Evolutionary conservation across 129 eudicot genomes (phyloP).

Genomic region (Solidago caesia): DNA sequence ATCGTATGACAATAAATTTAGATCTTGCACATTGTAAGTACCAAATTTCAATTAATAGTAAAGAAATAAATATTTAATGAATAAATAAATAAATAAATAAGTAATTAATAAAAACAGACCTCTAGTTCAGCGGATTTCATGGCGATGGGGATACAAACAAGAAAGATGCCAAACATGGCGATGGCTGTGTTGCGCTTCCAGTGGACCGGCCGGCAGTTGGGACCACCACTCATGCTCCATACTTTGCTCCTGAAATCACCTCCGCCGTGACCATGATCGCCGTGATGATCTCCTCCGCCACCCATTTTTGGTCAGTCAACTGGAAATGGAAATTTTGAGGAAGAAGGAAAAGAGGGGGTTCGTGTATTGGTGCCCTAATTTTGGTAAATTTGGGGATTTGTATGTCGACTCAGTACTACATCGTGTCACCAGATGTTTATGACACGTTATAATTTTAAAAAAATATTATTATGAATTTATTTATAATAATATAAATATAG

Average conservation of each 20-base stretch:
- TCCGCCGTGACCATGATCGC: conserved; percentile 29
- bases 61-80: neutral
- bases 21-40: conserved; percentile 26
- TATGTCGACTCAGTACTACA: too few species aligned
- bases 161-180: conserved; percentile 81
- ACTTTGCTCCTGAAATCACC: conserved; percentile 90
- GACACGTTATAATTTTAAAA: too few species aligned
- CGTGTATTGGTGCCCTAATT: conserved; percentile 28
- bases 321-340: neutral
- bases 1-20: neutral
- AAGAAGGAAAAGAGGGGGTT: conserved; percentile 1
- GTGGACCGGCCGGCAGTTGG: conserved; percentile 85
- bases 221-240: conserved; percentile 91
- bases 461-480: too few species aligned
- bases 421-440: too few species aligned
- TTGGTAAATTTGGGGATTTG: neutral
- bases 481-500: too few species aligned
- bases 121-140: conserved; percentile 91
- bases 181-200: conserved; percentile 98
- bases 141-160: conserved; percentile 91
- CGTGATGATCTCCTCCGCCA: conserved; percentile 68
- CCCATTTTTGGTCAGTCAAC: conserved; percentile 33
- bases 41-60: neutral
- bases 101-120: conserved; percentile 37
- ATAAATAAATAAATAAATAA: neutral